Evolutionary conservation across 345 rosid species (phyloP), one percentile per base, ranked within the genome.

Genomic region (Murraya paniculata): DNA sequence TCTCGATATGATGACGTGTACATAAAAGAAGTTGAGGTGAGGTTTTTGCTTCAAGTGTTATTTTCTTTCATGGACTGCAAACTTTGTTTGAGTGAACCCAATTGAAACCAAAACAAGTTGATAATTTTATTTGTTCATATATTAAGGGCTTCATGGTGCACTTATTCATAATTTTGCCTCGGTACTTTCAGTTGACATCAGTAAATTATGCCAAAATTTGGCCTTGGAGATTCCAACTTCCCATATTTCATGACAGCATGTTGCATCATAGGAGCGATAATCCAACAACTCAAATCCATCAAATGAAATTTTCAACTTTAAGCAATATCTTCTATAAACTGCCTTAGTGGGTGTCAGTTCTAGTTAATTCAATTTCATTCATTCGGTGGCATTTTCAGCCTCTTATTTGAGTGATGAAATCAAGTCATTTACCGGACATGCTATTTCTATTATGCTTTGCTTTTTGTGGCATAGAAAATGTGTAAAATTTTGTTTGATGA

Each of bases 21-120:
- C 79, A 80, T 95, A 70, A 93, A 89, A 75, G 98, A 93, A 84
- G 93, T 95, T 86, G 98, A 95, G 98, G 98, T 90, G 64, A 85
- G 73, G 18, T 65, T 45, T 61, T 75, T 19, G 35, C 58, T 76
- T 72, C 41, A 24, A 50, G 6, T 70, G 48, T 70, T 16, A 50
- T 71, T 45, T 59, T 64, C 73, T 70, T 67, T 48, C 14, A 36
- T 57, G 50, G 11, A 72, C 76, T 58, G 25, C 48, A 21, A 53
- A 30, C 62, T 56, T 71, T 36, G 48, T 7, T 57, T 25, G 36
- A 35, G 35, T 24, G 50, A 65, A 31, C 25, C n/a, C 31, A 14
- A 58, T 1, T 30, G 60, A 45, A 9, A 50, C 64, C 21, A 74
- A 73, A 38, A 38, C 28, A 73, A 53, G 57, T 53, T 74, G 60